Evolutionary conservation across 345 rosid genomes (phyloP).

Genomic region (Boechera divaricarpa): DNA sequence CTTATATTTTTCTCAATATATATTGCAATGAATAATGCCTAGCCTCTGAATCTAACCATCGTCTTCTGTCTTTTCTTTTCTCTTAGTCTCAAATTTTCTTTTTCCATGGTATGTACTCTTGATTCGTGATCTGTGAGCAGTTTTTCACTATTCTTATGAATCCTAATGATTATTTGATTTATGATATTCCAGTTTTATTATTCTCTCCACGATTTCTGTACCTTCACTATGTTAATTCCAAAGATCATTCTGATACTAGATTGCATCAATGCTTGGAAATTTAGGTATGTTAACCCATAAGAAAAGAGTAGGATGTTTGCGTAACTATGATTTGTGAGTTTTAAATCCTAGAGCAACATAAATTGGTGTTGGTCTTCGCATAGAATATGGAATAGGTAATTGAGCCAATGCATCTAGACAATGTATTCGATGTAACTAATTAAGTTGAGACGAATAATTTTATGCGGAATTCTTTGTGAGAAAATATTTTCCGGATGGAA

Average conservation of each 20-base stretch:
- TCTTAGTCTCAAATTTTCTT: neutral
- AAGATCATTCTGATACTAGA: neutral
- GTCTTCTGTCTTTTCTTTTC: neutral
- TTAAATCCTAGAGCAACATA: neutral
- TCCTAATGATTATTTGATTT: neutral
- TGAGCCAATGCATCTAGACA: too few species aligned
- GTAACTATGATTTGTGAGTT: neutral
- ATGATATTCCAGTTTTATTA: neutral
- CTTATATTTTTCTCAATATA: neutral
- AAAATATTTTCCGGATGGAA: too few species aligned
- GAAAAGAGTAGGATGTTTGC: too few species aligned
- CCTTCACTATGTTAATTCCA: neutral
- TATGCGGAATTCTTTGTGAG: too few species aligned
- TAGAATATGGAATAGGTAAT: neutral
- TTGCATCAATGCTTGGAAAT: neutral
- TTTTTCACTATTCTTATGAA: neutral
- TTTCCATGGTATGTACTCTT: neutral
- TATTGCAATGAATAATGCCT: neutral
- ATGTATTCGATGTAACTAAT: too few species aligned
- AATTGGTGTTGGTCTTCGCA: too few species aligned
- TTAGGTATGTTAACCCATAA: neutral
- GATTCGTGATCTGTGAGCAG: neutral
- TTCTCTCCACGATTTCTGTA: neutral
- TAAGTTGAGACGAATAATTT: too few species aligned
- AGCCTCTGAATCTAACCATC: neutral